phyloP scores from a whole-genome alignment of 2,329 filamentous ascomycete species.

The Colletotrichum sp. region DNA sequence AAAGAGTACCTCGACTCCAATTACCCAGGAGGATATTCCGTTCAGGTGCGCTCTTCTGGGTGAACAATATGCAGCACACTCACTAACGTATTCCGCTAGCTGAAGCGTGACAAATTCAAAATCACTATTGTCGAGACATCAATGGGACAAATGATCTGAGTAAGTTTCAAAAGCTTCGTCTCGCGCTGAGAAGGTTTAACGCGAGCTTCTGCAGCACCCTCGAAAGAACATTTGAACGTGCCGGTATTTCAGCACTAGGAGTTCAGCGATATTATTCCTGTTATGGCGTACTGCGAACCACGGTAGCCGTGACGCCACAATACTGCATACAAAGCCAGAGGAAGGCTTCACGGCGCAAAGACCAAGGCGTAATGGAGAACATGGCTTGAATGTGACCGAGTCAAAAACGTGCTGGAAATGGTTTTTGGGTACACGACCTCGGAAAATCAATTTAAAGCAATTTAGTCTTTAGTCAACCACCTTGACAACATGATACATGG shows the following conservation, averaged over 20 bases:
- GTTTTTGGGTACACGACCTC: background rate
- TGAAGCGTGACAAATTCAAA: constrained; percentile 5
- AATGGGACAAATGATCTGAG: background rate
- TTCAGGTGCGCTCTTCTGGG: background rate
- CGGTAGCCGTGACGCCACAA: background rate
- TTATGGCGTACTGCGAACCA: background rate
- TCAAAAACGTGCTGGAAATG: background rate
- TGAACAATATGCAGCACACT: background rate
- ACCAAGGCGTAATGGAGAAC: background rate
- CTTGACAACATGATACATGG: background rate
- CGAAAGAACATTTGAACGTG: background rate
- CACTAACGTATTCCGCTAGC: background rate
- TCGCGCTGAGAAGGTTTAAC: background rate
- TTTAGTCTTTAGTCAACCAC: background rate
- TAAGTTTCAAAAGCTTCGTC: background rate
- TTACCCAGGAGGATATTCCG: background rate
- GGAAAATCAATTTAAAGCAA: background rate
- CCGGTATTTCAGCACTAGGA: background rate
- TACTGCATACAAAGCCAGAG: background rate
- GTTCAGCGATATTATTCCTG: background rate
- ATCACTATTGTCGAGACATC: background rate
- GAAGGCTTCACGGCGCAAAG: background rate
- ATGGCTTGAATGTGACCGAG: background rate
- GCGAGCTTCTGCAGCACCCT: background rate
- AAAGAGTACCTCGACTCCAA: background rate